Evolutionary conservation across 1,284 basidiomycete genomes (phyloP).

Genomic region (Apiotrichum brassicae): DNA sequence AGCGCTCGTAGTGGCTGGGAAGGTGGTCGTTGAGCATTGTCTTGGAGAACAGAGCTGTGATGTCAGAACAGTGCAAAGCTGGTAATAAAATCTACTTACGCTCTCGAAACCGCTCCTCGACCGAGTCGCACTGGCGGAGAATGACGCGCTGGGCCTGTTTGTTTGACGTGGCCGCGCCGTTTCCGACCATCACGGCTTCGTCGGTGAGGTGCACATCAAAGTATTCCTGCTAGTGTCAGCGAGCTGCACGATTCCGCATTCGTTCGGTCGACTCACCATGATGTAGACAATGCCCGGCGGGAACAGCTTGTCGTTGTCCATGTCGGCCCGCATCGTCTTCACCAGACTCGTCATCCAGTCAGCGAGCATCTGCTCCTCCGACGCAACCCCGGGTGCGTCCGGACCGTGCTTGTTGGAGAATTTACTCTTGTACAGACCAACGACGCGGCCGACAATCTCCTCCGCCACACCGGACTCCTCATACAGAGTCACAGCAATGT

Average conservation of each 20-base stretch:
- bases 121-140: conserved; percentile 48
- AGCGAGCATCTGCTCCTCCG: conserved; percentile 25
- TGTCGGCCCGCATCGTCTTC: conserved; percentile 48
- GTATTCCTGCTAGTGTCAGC: conserved; percentile 37
- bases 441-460: conserved; percentile 50
- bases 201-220: conserved; percentile 45
- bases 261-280: conserved; percentile 30
- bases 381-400: not conserved
- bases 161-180: conserved; percentile 10
- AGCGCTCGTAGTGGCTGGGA: conserved; percentile 40
- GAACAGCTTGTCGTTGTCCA: conserved; percentile 48
- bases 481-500: conserved; percentile 47
- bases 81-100: conserved; percentile 28
- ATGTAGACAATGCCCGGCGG: conserved; percentile 43
- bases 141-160: conserved; percentile 47
- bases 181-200: conserved; percentile 9
- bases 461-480: conserved; percentile 48
- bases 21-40: conserved; percentile 46
- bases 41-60: conserved; percentile 37
- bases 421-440: conserved; percentile 33
- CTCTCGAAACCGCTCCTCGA: conserved; percentile 50
- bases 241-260: too few relatives aligned
- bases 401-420: conserved; percentile 8
- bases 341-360: conserved; percentile 48
- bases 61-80: not conserved